Evolutionary conservation across 345 rosid species (phyloP).

Genomic region (Aurinia saxatilis): DNA sequence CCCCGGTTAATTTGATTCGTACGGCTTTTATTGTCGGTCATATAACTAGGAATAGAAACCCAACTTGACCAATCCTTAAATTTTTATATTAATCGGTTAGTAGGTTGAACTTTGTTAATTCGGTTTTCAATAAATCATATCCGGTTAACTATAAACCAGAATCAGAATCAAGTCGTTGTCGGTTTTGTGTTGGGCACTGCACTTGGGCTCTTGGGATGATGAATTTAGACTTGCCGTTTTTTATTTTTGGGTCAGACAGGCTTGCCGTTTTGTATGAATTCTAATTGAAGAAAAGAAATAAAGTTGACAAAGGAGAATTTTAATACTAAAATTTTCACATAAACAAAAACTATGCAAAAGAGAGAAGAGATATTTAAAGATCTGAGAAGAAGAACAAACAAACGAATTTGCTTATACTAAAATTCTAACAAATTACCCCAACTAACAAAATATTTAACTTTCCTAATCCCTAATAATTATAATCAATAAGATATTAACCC

Average conservation of each 20-base stretch:
- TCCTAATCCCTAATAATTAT: slow-evolving; percentile 7
- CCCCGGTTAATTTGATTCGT: no score
- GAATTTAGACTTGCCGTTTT: not conserved
- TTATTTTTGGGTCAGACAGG: not conserved
- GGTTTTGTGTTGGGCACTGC: no score
- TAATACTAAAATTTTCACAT: not conserved
- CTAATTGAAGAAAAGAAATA: not conserved
- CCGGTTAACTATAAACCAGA: no score
- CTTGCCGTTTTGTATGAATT: not conserved
- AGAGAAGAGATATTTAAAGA: not conserved
- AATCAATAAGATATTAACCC: slow-evolving; percentile 14
- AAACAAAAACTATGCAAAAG: not conserved
- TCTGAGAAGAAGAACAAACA: slow-evolving; percentile 13
- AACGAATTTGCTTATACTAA: slow-evolving; percentile 19
- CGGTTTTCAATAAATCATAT: no score
- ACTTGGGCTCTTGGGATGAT: not conserved
- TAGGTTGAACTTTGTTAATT: no score
- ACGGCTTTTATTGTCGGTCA: no score
- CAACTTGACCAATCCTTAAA: no score
- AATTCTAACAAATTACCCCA: not conserved
- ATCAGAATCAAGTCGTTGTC: no score
- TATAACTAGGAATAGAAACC: no score
- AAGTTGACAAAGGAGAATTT: not conserved
- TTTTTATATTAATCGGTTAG: no score
- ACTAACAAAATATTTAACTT: slow-evolving; percentile 15